These are phyloP conservation scores for Populus ilicifolia DNA, from an alignment of 345 rosid genomes.

Conservation along the genomic window DNA sequence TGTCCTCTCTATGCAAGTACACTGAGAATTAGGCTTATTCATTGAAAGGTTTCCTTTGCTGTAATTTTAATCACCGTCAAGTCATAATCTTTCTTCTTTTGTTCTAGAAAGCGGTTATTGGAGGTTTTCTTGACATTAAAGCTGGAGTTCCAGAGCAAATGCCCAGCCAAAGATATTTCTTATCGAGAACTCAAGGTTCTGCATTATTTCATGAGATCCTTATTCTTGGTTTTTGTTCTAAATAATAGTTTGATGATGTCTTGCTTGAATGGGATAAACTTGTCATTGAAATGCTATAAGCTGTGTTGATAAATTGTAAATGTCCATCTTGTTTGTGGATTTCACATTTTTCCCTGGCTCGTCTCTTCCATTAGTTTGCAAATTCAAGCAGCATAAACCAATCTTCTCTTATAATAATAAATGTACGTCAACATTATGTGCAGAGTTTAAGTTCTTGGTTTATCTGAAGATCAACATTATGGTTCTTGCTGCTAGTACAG, in stretches of 20 bases:
- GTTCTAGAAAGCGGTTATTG: conserved; percentile 52
- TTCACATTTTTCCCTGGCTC: background rate
- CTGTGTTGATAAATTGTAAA: background rate
- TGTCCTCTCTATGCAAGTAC: conserved; percentile 88
- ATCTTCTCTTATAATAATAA: background rate
- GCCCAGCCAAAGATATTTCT: conserved; percentile 27
- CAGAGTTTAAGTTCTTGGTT: background rate
- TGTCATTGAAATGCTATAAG: too few species aligned
- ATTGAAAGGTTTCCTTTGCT: background rate
- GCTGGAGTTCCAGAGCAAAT: conserved; percentile 24
- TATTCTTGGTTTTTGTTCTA: too few species aligned
- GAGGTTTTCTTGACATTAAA: conserved; percentile 44
- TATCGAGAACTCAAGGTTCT: conserved; percentile 82
- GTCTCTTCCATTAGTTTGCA: background rate
- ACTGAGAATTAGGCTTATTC: conserved; percentile 18
- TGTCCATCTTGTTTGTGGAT: background rate
- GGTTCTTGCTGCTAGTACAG: background rate
- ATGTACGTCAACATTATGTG: background rate
- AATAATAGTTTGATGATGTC: background rate
- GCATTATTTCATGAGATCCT: background rate
- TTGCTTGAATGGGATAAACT: background rate
- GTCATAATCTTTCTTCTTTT: background rate
- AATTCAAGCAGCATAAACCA: background rate
- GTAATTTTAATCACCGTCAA: background rate
- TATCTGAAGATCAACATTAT: too few species aligned